Evolutionary conservation across 345 rosid genomes (phyloP).

Genomic region (Geranium rotundifolium): DNA sequence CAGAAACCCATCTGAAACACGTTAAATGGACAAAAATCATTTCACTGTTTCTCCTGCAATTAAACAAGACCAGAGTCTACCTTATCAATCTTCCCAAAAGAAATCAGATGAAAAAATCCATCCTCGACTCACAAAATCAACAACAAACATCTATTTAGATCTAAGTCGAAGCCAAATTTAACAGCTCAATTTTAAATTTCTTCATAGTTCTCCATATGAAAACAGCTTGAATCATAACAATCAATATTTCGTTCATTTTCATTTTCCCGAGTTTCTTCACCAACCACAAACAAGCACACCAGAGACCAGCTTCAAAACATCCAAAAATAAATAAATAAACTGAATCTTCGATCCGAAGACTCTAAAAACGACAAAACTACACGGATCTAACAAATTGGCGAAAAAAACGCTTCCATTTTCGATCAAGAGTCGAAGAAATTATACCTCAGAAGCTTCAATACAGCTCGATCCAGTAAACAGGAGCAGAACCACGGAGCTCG

Average conservation of each 20-base stretch:
- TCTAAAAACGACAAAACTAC: not conserved
- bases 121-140: not conserved
- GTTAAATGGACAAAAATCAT: not conserved
- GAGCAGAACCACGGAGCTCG: not conserved
- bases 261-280: not conserved
- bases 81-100: not conserved
- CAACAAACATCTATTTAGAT: not conserved
- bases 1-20: not conserved
- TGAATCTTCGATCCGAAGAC: too few relatives aligned
- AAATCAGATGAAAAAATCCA: not conserved
- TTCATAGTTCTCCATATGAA: not conserved
- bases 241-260: not conserved
- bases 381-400: not conserved
- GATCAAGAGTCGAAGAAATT: not conserved
- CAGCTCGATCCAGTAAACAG: conserved; percentile 1
- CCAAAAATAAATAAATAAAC: too few relatives aligned
- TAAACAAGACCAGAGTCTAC: not conserved
- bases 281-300: conserved; percentile 4
- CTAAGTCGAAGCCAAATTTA: not conserved
- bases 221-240: too few relatives aligned
- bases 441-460: conserved; percentile 5
- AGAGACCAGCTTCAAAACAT: not conserved
- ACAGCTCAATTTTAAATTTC: not conserved
- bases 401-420: not conserved
- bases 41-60: not conserved